phyloP scores from a whole-genome alignment of 139 green algal species.

The Coelastrella sp. region DNA sequence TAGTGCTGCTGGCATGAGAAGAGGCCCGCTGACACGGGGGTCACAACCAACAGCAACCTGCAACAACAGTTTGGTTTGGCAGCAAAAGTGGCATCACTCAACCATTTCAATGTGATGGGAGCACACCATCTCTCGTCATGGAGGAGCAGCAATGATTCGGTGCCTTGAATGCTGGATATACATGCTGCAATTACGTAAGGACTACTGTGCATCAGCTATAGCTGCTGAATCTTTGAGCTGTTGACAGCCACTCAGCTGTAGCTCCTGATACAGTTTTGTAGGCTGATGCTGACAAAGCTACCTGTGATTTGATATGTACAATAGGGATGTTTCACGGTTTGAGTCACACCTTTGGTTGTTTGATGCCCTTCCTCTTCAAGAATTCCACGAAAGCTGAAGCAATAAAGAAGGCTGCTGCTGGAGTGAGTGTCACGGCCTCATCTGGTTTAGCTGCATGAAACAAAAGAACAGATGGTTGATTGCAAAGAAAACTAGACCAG shows the following conservation, averaged over 20 bases:
- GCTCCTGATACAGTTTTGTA: neutral
- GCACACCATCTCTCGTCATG: too few species aligned
- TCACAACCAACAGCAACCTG: constrained; percentile 77
- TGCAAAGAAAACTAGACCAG: neutral
- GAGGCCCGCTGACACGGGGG: constrained; percentile 79
- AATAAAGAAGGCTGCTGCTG: constrained; percentile 83
- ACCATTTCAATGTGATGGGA: too few species aligned
- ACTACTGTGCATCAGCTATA: too few species aligned
- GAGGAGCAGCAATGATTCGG: too few species aligned
- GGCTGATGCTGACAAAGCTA: neutral
- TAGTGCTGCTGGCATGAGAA: constrained; percentile 68
- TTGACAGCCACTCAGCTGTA: neutral
- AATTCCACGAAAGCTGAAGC: constrained; percentile 84
- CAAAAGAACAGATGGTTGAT: too few species aligned
- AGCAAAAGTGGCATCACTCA: neutral
- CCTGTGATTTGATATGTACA: neutral
- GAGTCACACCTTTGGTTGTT: neutral
- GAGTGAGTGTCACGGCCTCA: constrained; percentile 82
- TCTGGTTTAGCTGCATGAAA: constrained; percentile 37
- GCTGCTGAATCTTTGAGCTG: too few species aligned
- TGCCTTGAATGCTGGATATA: too few species aligned
- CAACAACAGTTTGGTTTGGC: neutral
- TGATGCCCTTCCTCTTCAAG: constrained; percentile 61
- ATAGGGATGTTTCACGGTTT: neutral
- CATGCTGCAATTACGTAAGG: too few species aligned